A percentile compares a stretch with the other conserved stretches of the same genome.
Evolutionary conservation across 2,329 filamentous ascomycete species (phyloP).

Genomic region (Aspergillus novofumigatus): DNA sequence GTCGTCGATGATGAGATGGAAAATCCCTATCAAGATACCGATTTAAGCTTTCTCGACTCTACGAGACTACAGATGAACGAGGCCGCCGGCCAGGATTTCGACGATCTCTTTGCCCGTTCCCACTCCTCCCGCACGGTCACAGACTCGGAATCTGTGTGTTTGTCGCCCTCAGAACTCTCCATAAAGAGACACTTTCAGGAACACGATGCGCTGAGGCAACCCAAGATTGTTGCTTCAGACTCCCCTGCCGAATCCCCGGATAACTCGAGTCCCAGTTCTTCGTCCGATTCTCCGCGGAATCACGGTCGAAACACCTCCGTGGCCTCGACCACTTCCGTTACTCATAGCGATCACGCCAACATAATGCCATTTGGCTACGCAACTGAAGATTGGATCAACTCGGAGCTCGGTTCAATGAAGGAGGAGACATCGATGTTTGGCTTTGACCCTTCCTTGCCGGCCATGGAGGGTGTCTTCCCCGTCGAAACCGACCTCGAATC

Average conservation of each 20-base stretch:
- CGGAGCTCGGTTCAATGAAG: constrained; percentile 32
- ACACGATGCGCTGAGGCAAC: constrained; percentile 31
- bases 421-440: constrained; percentile 38
- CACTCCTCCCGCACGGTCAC: constrained; percentile 28
- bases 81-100: constrained; percentile 39
- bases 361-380: constrained; percentile 33
- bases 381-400: constrained; percentile 35
- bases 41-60: constrained; percentile 42
- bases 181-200: constrained; percentile 28
- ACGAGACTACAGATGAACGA: constrained; percentile 34
- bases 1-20: constrained; percentile 43
- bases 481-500: constrained; percentile 39
- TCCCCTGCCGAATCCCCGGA: constrained; percentile 44
- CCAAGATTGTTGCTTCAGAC: constrained; percentile 31
- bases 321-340: constrained; percentile 37
- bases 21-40: constrained; percentile 35
- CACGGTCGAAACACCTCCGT: constrained; percentile 40
- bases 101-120: constrained; percentile 37
- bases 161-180: constrained; percentile 27
- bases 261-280: constrained; percentile 41
- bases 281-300: constrained; percentile 39
- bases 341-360: constrained; percentile 32
- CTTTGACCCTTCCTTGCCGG: constrained; percentile 32
- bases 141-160: constrained; percentile 24
- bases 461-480: constrained; percentile 29